Conservation (phyloP, 805 yeast species). For the Yarrowia sp. region DNA sequence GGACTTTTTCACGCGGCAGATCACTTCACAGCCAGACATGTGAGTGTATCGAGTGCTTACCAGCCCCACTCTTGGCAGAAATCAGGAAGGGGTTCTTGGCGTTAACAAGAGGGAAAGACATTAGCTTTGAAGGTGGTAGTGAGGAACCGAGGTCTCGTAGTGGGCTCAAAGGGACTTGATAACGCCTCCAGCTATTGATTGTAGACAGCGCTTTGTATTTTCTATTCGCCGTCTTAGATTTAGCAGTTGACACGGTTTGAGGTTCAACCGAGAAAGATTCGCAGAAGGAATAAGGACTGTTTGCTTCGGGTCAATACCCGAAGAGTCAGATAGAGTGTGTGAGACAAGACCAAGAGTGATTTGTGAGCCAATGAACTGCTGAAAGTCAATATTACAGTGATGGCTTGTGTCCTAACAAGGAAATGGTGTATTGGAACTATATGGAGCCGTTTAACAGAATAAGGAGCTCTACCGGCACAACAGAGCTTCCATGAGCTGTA, state of each 20-base stretch:
- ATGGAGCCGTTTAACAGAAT: no score
- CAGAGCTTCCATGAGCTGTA: no score
- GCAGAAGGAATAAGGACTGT: not conserved
- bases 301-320: not conserved
- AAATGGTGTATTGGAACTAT: no score
- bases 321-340: not conserved
- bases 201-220: no score
- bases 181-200: no score
- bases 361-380: no score
- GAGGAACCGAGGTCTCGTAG: no score
- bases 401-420: no score
- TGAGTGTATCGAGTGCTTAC: not conserved
- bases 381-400: no score
- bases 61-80: slow-evolving; percentile 30
- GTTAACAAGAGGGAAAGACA: not conserved
- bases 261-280: not conserved
- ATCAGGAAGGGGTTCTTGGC: slow-evolving; percentile 12
- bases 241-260: slow-evolving; percentile 3
- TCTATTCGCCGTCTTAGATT: not conserved
- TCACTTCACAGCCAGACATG: not conserved
- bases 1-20: not conserved
- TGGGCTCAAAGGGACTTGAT: no score
- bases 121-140: no score
- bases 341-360: not conserved
- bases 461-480: no score